Conservation (phyloP, 352 stramenopile species). For the Phytophthora constricta region DNA sequence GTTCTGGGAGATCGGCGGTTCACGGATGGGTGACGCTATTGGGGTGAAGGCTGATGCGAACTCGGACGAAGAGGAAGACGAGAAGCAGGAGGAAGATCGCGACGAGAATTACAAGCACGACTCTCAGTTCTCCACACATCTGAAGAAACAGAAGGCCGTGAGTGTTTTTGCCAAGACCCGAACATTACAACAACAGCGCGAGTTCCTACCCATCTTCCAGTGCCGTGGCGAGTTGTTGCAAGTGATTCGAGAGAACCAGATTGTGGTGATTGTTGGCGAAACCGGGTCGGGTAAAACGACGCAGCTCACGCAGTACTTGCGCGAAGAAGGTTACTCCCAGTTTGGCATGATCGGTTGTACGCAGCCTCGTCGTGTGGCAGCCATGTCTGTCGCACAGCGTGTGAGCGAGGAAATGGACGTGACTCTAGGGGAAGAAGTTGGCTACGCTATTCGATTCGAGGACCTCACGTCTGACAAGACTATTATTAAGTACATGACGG, state of each 20-base stretch:
- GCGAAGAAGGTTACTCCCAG: constrained; percentile 90
- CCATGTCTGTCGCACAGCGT: constrained; percentile 98
- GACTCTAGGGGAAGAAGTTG: constrained; percentile 90
- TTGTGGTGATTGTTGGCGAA: constrained; percentile 99
- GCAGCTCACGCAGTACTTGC: constrained; percentile 96
- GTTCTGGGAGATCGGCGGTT: constrained; percentile 99
- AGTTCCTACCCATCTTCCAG: constrained; percentile 96
- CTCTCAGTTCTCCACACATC: constrained; percentile 93
- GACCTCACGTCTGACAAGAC: constrained; percentile 95
- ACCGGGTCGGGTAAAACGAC: constrained; percentile 98
- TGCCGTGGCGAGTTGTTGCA: constrained; percentile 96
- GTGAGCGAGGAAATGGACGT: constrained; percentile 98
- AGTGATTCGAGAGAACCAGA: constrained; percentile 98
- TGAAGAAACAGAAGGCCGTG: constrained; percentile 92
- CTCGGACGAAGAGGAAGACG: constrained; percentile 68
- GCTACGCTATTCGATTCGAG: constrained; percentile 95
- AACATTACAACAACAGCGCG: constrained; percentile 95
- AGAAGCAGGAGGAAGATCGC: constrained; percentile 48
- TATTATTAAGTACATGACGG: constrained; percentile 98
- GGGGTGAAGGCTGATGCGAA: constrained; percentile 80
- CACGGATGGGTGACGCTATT: constrained; percentile 97
- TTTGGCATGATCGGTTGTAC: constrained; percentile 96
- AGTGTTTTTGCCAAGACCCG: constrained; percentile 97
- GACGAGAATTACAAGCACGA: constrained; percentile 95
- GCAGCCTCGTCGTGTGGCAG: constrained; percentile 98